Evolutionary conservation across 768 basidiomycete genomes (phyloP).

Genomic region (Strobilomyces dryophilus): DNA sequence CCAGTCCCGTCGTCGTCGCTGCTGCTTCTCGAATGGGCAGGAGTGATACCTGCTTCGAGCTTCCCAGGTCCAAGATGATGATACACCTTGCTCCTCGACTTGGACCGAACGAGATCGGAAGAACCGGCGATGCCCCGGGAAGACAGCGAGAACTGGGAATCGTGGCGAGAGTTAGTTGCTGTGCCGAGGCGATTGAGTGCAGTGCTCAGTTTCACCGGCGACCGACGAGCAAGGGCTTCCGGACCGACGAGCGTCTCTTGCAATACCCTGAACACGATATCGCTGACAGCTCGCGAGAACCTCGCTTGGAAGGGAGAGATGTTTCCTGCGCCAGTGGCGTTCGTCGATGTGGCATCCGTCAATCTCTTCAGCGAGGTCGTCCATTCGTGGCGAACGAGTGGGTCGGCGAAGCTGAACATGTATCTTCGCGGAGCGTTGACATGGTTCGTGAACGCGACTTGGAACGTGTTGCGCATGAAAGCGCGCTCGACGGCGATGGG

Average conservation of each 20-base stretch:
- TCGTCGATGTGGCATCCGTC: constrained; percentile 46
- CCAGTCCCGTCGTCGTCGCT: constrained; percentile 31
- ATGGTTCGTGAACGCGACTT: constrained; percentile 77
- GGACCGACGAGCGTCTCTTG: constrained; percentile 74
- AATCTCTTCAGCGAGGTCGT: constrained; percentile 61
- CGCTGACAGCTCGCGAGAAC: constrained; percentile 65
- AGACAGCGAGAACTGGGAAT: constrained; percentile 23
- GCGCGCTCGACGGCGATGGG: constrained; percentile 80
- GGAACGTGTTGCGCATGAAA: constrained; percentile 97
- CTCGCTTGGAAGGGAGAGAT: constrained; percentile 36
- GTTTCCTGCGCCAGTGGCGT: constrained; percentile 22
- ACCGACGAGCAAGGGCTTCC: constrained; percentile 17
- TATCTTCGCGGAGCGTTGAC: constrained; percentile 73
- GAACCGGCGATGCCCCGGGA: constrained; percentile 23
- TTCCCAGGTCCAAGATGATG: constrained; percentile 60
- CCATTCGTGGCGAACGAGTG: constrained; percentile 73
- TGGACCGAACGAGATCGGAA: constrained; percentile 53
- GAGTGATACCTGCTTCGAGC: constrained; percentile 45
- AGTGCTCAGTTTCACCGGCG: constrained; percentile 30
- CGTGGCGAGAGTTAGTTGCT: constrained; percentile 11
- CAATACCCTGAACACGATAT: constrained; percentile 76
- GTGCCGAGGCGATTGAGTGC: constrained; percentile 33
- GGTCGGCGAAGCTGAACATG: constrained; percentile 91
- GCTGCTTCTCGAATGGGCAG: constrained; percentile 24
- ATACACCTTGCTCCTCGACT: constrained; percentile 69